These are phyloP conservation scores for Paraphaeosphaeria sporulosa DNA, from an alignment of 2,329 filamentous ascomycete species.

Conservation along the genomic window DNA sequence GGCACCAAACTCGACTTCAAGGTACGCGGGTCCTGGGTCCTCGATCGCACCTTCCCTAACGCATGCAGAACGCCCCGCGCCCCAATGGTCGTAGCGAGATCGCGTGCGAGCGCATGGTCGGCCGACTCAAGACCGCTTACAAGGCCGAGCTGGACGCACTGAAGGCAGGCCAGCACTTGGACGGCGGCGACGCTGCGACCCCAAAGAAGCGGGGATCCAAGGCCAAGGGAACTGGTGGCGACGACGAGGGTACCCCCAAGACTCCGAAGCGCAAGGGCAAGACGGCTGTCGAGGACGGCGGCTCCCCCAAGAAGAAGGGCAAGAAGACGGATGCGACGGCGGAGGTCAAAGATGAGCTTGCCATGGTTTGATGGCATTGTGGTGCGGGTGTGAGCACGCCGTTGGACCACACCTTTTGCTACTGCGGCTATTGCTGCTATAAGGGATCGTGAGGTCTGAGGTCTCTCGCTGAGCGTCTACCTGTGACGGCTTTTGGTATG, in stretches of 20 bases:
- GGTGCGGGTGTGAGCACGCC: not conserved
- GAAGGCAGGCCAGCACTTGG: constrained; percentile 21
- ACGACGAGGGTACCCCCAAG: constrained; percentile 17
- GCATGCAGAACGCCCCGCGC: constrained; percentile 25
- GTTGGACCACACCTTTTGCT: not conserved
- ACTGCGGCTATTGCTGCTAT: not conserved
- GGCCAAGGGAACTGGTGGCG: constrained; percentile 18
- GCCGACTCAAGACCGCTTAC: constrained; percentile 33
- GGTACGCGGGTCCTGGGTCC: not conserved
- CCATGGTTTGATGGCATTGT: not conserved
- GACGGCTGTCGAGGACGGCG: not conserved
- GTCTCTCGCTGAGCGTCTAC: too few relatives aligned
- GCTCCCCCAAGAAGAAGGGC: not conserved
- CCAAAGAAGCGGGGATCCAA: constrained; percentile 29
- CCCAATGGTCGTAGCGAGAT: constrained; percentile 25
- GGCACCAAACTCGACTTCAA: constrained; percentile 24
- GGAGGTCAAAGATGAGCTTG: not conserved
- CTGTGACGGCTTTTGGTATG: not conserved
- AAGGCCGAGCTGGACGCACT: constrained; percentile 29
- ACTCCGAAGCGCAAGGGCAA: constrained; percentile 12
- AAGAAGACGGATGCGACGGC: not conserved
- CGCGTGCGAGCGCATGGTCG: constrained; percentile 32
- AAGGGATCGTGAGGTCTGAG: not conserved
- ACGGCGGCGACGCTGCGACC: constrained; percentile 9
- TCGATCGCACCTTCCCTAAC: not conserved